Percentiles rank a stretch among this genome's conserved stretches.
Evolutionary conservation across 257 asterid genomes (phyloP).

Genomic region (Linaria vulgaris): DNA sequence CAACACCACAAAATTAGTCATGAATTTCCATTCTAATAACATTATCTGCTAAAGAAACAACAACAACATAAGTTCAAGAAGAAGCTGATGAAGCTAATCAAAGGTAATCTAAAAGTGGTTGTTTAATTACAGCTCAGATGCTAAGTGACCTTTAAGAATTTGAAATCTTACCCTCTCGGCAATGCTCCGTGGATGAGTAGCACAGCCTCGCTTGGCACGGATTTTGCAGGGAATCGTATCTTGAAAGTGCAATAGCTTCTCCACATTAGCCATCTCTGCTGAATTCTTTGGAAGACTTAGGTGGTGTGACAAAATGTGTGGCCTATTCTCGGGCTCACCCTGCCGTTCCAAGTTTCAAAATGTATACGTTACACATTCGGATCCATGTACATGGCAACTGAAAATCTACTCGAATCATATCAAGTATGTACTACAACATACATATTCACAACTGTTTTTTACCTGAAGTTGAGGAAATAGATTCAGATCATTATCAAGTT

Average conservation of each 20-base stretch:
- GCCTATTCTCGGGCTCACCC: slow-evolving; percentile 43
- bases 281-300: slow-evolving; percentile 65
- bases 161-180: slow-evolving; percentile 78
- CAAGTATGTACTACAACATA: not conserved
- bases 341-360: slow-evolving; percentile 37
- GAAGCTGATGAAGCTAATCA: not conserved
- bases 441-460: not conserved
- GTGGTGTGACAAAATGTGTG: slow-evolving; percentile 56
- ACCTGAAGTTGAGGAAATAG: slow-evolving; percentile 43
- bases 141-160: not conserved
- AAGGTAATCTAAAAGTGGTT: not conserved
- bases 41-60: too few relatives aligned
- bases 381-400: not conserved
- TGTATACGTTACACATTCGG: not conserved
- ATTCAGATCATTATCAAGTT: slow-evolving; percentile 45
- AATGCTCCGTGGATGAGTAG: slow-evolving; percentile 94
- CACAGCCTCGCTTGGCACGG: slow-evolving; percentile 94
- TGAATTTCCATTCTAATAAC: too few relatives aligned
- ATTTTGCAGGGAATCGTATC: slow-evolving; percentile 74
- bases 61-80: not conserved
- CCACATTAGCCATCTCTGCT: slow-evolving; percentile 51
- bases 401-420: not conserved
- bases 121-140: too few relatives aligned
- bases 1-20: not conserved
- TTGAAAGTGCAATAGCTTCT: slow-evolving; percentile 65